phyloP scores from a whole-genome alignment of 208 protist species.

The Trypanosoma mega region DNA sequence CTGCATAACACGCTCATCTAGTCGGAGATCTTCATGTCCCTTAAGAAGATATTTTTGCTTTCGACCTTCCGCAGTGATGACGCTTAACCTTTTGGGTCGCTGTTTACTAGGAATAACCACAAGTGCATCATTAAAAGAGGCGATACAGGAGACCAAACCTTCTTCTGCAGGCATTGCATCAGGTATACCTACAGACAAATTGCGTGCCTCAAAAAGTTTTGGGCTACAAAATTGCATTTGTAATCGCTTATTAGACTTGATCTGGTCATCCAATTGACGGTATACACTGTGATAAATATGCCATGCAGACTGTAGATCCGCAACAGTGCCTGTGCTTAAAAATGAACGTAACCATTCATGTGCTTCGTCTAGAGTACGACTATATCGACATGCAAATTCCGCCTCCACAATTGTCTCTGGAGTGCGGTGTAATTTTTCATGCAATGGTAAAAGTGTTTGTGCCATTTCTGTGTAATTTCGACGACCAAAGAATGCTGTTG shows the following conservation, averaged over 20 bases:
- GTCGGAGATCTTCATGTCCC: constrained; percentile 96
- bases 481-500: constrained; percentile 95
- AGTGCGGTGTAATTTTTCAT: constrained; percentile 93
- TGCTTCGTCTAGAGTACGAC: constrained; percentile 56
- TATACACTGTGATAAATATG: constrained; percentile 86
- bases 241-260: constrained; percentile 52
- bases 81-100: constrained; percentile 95
- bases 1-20: constrained; percentile 99
- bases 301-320: constrained; percentile 82
- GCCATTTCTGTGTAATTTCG: constrained; percentile 86
- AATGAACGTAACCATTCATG: constrained; percentile 71
- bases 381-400: constrained; percentile 88
- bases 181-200: constrained; percentile 78
- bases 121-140: constrained; percentile 89
- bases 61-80: constrained; percentile 94
- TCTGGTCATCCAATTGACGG: constrained; percentile 71
- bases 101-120: constrained; percentile 99
- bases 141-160: constrained; percentile 89
- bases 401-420: constrained; percentile 94
- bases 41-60: constrained; percentile 99
- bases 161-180: constrained; percentile 82
- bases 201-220: constrained; percentile 74
- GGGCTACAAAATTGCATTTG: constrained; percentile 79
- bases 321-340: constrained; percentile 45
- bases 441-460: constrained; percentile 85